Base-by-base conservation (phyloP, 306 rosid species). In the Prinsepia uniflora region DNA sequence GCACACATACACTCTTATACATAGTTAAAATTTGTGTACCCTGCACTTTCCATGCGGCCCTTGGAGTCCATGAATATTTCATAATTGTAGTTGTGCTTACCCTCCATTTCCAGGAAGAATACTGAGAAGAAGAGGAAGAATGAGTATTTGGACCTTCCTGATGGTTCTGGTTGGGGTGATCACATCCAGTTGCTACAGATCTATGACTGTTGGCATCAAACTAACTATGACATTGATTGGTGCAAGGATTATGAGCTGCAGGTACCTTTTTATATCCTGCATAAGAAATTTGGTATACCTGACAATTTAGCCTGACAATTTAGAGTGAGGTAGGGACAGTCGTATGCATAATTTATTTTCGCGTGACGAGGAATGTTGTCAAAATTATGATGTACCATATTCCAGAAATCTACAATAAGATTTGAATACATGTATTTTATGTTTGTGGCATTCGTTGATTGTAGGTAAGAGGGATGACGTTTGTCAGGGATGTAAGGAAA, bases 161-260 rank as follows among this genome's bases (percentile, higher is more conserved):
- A 89, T 87, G 97, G 97, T 65, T 87, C 83, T 77, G 98, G 98
- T 71, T 87, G 84, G 86, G 98, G 97, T 73, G 98, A 94, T 75
- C 96, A 94, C 74, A 89, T 94, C 75, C 97, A 90, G 48, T 87
- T 90, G 82, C 84, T 94, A 59, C 96, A 94, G 79, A 90, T 89
- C 80, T 94, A 54, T 73, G 95, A 94, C 55, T 73, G 81, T 13
- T 90, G 97, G 97, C 87, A 89, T 80, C 90, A 71, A 67, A 84
- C 79, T 71, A 81, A 87, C 80, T 87, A 79, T 74, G 87, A 87
- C 79, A 81, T 84, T 79, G 81, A 80, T 52, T 94, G 98, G 98
- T 94, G 97, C 83, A 94, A 94, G 80, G 96, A 86, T 62, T 78
- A 81, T 40, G 87, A 86, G 47, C 82, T 94, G 85, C 92, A 90